A percentile compares a stretch with the other conserved stretches of the same genome.
phyloP scores from a whole-genome alignment of 768 basidiomycete genomes.

The Russula compacta region DNA sequence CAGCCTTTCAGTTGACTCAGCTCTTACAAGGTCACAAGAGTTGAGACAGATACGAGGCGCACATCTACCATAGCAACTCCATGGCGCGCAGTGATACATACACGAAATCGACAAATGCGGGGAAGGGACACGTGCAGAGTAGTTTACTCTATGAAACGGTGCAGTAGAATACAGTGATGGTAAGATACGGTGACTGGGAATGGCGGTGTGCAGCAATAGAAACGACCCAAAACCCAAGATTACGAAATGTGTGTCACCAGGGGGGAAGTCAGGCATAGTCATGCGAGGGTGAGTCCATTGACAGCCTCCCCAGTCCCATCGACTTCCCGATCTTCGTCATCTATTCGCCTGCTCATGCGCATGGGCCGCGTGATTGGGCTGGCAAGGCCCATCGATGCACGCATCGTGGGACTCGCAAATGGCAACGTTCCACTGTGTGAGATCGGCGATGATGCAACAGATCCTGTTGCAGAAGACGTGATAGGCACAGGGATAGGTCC shows the following conservation, averaged over 20 bases:
- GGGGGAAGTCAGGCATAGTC: not conserved
- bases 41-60: slow-evolving; percentile 94
- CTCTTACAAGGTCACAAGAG: slow-evolving; percentile 47
- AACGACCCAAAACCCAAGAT: not conserved
- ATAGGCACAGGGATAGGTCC: slow-evolving; percentile 59
- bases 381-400: slow-evolving; percentile 59
- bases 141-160: not conserved
- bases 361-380: slow-evolving; percentile 72
- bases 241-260: not conserved
- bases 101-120: not conserved
- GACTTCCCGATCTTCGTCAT: slow-evolving; percentile 59
- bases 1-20: slow-evolving; percentile 79
- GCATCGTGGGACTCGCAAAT: slow-evolving; percentile 57
- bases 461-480: slow-evolving; percentile 48
- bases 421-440: slow-evolving; percentile 38
- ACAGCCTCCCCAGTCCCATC: slow-evolving; percentile 77
- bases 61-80: slow-evolving; percentile 23
- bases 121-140: not conserved
- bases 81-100: not conserved
- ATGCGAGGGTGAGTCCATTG: slow-evolving; percentile 43
- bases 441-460: slow-evolving; percentile 68
- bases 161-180: slow-evolving; percentile 8
- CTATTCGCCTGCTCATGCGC: slow-evolving; percentile 39
- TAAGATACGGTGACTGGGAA: slow-evolving; percentile 2
- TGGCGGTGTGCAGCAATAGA: not conserved